Evolutionary conservation across 2,329 filamentous ascomycete species (phyloP), one percentile per base, ranked within the genome.

Genomic region (Penicillium brevicompactum): DNA sequence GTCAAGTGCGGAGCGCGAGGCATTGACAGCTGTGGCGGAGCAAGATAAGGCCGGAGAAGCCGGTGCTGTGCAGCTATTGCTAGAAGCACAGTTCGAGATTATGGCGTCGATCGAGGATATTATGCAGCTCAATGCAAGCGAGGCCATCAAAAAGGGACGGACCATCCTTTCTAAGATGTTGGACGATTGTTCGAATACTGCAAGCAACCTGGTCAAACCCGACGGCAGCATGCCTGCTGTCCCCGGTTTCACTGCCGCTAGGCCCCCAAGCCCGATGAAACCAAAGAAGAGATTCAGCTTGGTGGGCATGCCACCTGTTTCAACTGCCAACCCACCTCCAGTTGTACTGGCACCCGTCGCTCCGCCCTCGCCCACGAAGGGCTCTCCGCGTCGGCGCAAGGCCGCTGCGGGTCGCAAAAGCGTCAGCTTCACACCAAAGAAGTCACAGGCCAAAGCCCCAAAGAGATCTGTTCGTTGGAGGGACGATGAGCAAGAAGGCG

Each of bases 51-150:
- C 83, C 24, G 89, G 88, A 11, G 92, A 97, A 69, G 85, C 87
- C 18, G 85, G 84, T 16, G 85, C 90, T 61, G 82, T 96, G 67
- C 92, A 97, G 73, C 84, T 90, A 47, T 82, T 99, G 51, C 83
- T 97, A 10, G 88, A 89, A 50, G 91, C 93, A 11, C 93, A 97
- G 67, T 96, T 99, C 64, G 92, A 97, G 67, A 93, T 92, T 2
- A 84, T 97, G 57, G 81, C 90, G 4, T 91, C 92, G 0, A 84
- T 99, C 51, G 86, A 88, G 51, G 89, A 91, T 62, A 90, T 94
- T 22, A 84, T 93, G 63, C 80, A 84, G 34, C 91, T 97, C 87
- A 88, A 83, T 55, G 91, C 96, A 70, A 85, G 88, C 32, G 88
- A 95, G 58, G 94, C 93, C 1, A 83, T 97, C 2, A 80, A 87